phyloP scores from a whole-genome alignment of 768 basidiomycete genomes.

The Suillus spraguei region DNA sequence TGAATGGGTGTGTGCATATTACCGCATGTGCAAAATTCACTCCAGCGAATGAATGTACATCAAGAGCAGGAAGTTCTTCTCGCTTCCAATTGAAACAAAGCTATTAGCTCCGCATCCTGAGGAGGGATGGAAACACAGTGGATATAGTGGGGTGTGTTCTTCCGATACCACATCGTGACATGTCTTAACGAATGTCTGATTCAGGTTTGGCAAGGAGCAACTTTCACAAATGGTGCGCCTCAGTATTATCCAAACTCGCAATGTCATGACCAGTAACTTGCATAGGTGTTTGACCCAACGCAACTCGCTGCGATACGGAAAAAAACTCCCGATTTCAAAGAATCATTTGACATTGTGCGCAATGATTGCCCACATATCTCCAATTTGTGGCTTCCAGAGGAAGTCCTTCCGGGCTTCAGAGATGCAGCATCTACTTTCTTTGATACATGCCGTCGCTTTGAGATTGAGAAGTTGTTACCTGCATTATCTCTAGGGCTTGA shows the following conservation, averaged over 20 bases:
- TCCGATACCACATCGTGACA: too few relatives aligned
- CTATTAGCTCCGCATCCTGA: constrained; percentile 47
- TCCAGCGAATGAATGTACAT: not conserved
- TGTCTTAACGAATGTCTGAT: not conserved
- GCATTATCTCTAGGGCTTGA: constrained; percentile 52
- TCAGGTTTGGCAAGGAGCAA: constrained; percentile 44
- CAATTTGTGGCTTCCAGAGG: constrained; percentile 61
- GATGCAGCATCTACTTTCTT: constrained; percentile 55
- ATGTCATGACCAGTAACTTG: not conserved
- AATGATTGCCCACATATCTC: constrained; percentile 43
- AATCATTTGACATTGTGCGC: constrained; percentile 57
- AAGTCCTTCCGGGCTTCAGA: constrained; percentile 53
- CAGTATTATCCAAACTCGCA: not conserved
- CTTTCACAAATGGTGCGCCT: constrained; percentile 29
- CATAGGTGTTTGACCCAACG: constrained; percentile 35
- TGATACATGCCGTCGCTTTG: constrained; percentile 41
- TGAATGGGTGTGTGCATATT: constrained; percentile 37
- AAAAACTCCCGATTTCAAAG: constrained; percentile 45
- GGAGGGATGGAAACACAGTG: constrained; percentile 48
- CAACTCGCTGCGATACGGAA: constrained; percentile 32
- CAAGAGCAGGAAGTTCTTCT: constrained; percentile 44
- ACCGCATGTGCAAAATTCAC: constrained; percentile 8
- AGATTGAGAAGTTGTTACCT: constrained; percentile 39
- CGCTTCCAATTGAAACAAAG: constrained; percentile 40
- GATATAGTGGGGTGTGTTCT: constrained; percentile 30